Evolutionary conservation across 805 yeast species (phyloP).

Genomic region (Myxozyma sirexii): DNA sequence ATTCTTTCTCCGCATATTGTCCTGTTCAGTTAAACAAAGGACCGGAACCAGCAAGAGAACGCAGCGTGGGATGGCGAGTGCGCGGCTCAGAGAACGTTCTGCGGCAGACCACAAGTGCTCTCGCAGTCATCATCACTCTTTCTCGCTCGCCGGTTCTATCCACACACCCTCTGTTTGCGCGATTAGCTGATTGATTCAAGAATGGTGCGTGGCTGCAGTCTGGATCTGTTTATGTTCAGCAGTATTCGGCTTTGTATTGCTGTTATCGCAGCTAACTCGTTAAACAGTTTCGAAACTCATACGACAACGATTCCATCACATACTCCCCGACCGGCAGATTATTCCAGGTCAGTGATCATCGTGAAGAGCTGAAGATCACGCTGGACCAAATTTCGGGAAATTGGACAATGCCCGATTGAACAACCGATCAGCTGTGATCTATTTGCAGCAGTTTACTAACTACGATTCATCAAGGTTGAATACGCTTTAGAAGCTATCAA

Average conservation of each 20-base stretch:
- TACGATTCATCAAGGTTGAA: constrained; percentile 50
- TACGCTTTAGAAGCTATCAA: constrained; percentile 94
- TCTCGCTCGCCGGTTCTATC: neutral
- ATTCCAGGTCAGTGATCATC: constrained; percentile 58
- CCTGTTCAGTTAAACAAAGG: neutral
- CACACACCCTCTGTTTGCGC: neutral
- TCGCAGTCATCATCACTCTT: constrained; percentile 4
- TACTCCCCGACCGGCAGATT: constrained; percentile 94
- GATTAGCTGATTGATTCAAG: neutral
- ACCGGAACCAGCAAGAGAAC: neutral
- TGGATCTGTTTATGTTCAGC: too few species aligned
- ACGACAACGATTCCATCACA: constrained; percentile 97
- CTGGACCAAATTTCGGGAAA: too few species aligned
- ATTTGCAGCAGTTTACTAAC: neutral
- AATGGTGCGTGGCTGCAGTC: neutral
- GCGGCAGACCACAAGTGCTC: neutral
- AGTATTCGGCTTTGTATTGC: neutral
- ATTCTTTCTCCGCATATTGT: neutral
- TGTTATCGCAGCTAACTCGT: neutral
- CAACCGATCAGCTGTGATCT: neutral
- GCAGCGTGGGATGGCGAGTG: neutral
- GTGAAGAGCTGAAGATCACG: too few species aligned
- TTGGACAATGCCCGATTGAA: too few species aligned
- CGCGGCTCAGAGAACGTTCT: constrained; percentile 13
- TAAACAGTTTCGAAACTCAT: constrained; percentile 88